Base-by-base conservation (phyloP, 2,329 filamentous ascomycete species). In the Akanthomyces uredinophilus region DNA sequence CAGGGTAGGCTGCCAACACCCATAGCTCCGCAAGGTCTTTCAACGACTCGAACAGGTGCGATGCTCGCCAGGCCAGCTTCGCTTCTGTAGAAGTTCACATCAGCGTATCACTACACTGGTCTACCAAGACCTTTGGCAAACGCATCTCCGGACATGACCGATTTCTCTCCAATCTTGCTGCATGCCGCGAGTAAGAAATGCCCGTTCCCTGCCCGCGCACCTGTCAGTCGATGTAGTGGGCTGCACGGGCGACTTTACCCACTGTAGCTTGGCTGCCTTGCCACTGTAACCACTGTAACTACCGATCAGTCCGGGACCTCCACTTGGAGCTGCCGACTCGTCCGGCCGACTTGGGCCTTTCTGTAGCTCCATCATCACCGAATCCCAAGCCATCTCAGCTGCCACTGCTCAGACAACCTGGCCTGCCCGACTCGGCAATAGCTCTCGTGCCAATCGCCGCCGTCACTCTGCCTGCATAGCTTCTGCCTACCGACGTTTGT, bases 391-490 rank as follows among this genome's bases (percentile, higher is more conserved):
- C 14, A 50, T 18, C 41, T 29, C 35, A 29, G 27, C 29, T 46
- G 27, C 27, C 20, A 18, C 24, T 24, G 4, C n/a, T 29, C 18
- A 11, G 41, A 35, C 44, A 7, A 58, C 55, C 32, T 60, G 35
- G 50, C 55, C 32, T 60, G 35, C 57, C 39, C 24, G 43, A n/a
- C 47, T 60, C 27, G 37, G 49, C 24, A 37, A 60, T 41, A 35
- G 24, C 47, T 35, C 49, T 52, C n/a, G 47, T 44, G 47, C 20
- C 44, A 35, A n/a, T 32, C 22, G 56, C 24, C 32, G 18, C 43
- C 8, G 29, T 59, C 56, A n/a, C 37, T 10, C n/a, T 39, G 2
- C 24, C 18, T 24, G n/a, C 41, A 32, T 5, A 27, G 7, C 22
- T 18, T 32, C 47, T 37, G n/a, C n/a, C 29, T 32, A 24, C 29